Evolutionary conservation across 2,329 filamentous ascomycete genomes (phyloP).

Genomic region (Sclerotinia nivalis): DNA sequence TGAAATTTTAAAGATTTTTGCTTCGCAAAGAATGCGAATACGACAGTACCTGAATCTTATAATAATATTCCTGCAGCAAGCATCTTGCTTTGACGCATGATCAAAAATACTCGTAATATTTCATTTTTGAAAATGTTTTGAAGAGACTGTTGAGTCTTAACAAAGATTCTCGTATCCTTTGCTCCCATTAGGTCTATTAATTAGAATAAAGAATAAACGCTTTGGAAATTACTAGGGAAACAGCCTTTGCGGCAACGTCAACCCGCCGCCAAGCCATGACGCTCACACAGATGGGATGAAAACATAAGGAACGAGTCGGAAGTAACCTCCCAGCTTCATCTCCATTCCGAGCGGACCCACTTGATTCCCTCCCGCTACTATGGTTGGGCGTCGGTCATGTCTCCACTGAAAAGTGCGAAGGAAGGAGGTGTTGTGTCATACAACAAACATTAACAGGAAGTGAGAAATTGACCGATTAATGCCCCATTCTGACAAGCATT

Average conservation of each 20-base stretch:
- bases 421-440: neutral
- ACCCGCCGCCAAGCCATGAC: neutral
- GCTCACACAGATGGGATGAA: slow-evolving; percentile 1
- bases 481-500: too few relatives aligned
- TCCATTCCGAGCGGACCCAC: neutral
- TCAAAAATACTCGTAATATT: neutral
- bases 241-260: neutral
- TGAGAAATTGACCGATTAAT: neutral
- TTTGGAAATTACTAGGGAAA: neutral
- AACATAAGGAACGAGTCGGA: neutral
- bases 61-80: neutral
- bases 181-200: neutral
- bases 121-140: neutral
- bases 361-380: neutral
- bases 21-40: neutral
- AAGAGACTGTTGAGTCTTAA: neutral
- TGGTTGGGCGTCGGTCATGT: neutral
- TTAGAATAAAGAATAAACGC: neutral
- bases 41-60: neutral
- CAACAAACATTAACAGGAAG: neutral
- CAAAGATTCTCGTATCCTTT: too few relatives aligned
- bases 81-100: neutral
- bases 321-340: neutral
- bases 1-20: neutral
- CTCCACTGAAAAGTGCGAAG: neutral